Evolutionary conservation across 164 flowering plant genomes (phyloP).

Genomic region (Brasenia schreberi): DNA sequence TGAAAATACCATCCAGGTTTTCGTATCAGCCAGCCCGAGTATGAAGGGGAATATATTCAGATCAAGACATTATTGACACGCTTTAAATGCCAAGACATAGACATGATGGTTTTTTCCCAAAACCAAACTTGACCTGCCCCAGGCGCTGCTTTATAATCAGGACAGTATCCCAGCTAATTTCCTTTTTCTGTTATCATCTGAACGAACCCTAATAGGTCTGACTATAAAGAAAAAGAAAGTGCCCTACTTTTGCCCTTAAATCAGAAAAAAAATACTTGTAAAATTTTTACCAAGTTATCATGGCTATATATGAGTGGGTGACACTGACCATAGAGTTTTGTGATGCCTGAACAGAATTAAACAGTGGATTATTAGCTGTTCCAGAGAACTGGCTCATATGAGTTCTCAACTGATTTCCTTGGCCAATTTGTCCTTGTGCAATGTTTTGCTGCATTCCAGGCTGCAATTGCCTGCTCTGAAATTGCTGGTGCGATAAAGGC

Average conservation of each 20-base stretch:
- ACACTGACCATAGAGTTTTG: constrained; percentile 63
- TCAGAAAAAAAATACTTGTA: no score
- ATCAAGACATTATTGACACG: neutral
- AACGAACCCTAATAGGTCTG: no score
- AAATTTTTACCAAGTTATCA: no score
- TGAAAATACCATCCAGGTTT: no score
- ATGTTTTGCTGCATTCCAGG: constrained; percentile 64
- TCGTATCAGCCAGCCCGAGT: no score
- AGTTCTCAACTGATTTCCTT: constrained; percentile 71
- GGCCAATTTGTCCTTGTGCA: constrained; percentile 71
- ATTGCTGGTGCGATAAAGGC: constrained; percentile 69
- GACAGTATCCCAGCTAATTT: no score
- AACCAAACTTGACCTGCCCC: neutral
- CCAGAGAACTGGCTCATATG: constrained; percentile 70
- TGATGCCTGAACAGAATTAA: constrained; percentile 71
- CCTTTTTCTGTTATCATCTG: no score
- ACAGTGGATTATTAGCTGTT: constrained; percentile 63
- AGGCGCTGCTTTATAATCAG: no score
- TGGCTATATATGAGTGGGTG: neutral
- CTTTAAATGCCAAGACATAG: neutral
- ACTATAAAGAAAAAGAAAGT: no score
- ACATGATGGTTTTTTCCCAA: neutral
- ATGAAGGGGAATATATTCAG: no score
- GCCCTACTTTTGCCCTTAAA: no score
- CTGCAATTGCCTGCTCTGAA: constrained; percentile 65